These are phyloP conservation scores for Tolypocladium paradoxum DNA, from an alignment of 2,329 filamentous ascomycete species.

Conservation along the genomic window DNA sequence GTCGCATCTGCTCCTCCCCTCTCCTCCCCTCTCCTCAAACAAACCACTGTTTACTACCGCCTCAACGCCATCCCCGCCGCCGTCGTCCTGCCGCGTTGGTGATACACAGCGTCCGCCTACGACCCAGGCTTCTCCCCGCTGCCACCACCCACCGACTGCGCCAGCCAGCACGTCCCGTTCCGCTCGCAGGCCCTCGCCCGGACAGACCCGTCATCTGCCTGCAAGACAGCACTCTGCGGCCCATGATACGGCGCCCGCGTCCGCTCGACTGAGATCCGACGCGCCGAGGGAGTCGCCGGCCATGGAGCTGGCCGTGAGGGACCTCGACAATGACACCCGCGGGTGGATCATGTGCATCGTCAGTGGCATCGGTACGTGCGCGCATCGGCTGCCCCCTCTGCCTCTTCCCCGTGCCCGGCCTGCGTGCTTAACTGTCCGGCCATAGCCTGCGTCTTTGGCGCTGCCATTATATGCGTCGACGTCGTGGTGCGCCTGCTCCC, in stretches of 20 bases:
- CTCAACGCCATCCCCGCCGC: neutral
- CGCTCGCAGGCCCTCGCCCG: neutral
- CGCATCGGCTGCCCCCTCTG: neutral
- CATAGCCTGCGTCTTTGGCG: constrained; percentile 58
- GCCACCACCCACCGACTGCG: neutral
- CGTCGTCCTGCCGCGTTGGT: neutral
- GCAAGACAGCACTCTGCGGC: neutral
- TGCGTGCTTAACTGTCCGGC: constrained; percentile 2
- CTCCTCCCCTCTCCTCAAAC: too few relatives aligned
- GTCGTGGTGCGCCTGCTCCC: constrained; percentile 62
- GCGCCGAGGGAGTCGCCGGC: constrained; percentile 4
- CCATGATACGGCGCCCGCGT: neutral
- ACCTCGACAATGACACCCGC: constrained; percentile 67
- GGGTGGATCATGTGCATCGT: constrained; percentile 91
- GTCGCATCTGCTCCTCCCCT: too few relatives aligned
- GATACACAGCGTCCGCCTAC: neutral
- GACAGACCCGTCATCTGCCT: neutral
- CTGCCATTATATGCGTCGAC: constrained; percentile 81
- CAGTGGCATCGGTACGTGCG: constrained; percentile 55
- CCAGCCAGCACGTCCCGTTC: neutral
- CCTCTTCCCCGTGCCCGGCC: neutral
- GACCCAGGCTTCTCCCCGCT: too few relatives aligned
- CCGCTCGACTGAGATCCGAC: neutral
- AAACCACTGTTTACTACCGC: too few relatives aligned
- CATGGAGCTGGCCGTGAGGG: constrained; percentile 26